A percentile compares a stretch with the other conserved stretches of the same genome.
Evolutionary conservation across 1,139 yeast species (phyloP).

Genomic region (Suhomyces anneliseae): DNA sequence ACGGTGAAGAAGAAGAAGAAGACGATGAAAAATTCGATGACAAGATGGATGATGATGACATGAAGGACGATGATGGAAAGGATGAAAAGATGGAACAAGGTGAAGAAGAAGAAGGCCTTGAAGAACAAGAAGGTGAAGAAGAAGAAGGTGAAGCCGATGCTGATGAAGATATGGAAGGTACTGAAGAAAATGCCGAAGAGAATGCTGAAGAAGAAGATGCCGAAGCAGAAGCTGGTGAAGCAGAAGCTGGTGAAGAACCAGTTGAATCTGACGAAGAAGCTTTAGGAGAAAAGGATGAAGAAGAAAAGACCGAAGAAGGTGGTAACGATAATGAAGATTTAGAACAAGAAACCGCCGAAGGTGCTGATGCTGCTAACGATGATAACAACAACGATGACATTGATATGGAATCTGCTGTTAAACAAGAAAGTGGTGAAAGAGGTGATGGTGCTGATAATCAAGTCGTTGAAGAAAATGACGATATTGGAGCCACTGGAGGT

Average conservation of each 20-base stretch:
- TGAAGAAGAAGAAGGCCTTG: slow-evolving; percentile 17
- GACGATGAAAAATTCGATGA: slow-evolving; percentile 32
- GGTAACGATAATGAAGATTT: slow-evolving; percentile 31
- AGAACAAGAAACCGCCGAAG: slow-evolving; percentile 33
- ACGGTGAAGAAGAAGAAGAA: slow-evolving; percentile 41
- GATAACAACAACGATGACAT: slow-evolving; percentile 54
- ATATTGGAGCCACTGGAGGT: slow-evolving; percentile 69
- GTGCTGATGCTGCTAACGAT: slow-evolving; percentile 50
- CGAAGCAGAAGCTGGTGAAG: slow-evolving; percentile 21
- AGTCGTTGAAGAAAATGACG: slow-evolving; percentile 65
- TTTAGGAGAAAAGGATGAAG: slow-evolving; percentile 24
- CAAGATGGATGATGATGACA: slow-evolving; percentile 19
- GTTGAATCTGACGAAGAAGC: slow-evolving; percentile 19
- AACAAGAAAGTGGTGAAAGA: slow-evolving; percentile 68
- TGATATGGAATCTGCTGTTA: slow-evolving; percentile 66
- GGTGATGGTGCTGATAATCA: slow-evolving; percentile 79
- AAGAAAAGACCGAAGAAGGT: slow-evolving; percentile 27
- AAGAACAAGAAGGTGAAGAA: slow-evolving; percentile 18
- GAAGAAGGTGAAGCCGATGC: slow-evolving; percentile 20
- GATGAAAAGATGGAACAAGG: slow-evolving; percentile 17
- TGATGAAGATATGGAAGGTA: slow-evolving; percentile 24
- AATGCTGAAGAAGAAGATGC: slow-evolving; percentile 31
- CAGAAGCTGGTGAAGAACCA: slow-evolving; percentile 22
- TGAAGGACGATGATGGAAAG: slow-evolving; percentile 16
- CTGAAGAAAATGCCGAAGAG: slow-evolving; percentile 25